Base-by-base conservation (phyloP, 352 stramenopile genomes). In the Pythium volutum region DNA sequence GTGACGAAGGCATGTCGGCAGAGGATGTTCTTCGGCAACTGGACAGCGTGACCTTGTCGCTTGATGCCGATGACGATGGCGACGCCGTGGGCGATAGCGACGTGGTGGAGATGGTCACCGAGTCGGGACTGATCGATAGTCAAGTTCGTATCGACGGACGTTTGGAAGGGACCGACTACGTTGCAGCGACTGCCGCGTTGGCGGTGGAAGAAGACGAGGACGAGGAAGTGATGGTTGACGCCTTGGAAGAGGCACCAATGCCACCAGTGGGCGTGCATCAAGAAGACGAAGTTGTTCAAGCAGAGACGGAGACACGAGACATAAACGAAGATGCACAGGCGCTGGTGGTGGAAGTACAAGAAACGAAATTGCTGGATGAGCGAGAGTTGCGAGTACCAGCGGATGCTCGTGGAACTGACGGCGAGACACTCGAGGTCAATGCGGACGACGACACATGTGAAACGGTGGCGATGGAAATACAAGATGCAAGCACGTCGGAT, bases 21-120 rank as follows among this genome's bases (percentile, higher is more conserved):
- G 62, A 69, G 27, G 49, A 63, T 16, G 33, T 60, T 10, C 41
- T 64, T 2, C 29, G 63, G 49, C 55, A 63, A 25, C 55, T 69
- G 12, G 54, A 69, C 26, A 46, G n/a, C 10, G 55, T 51, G 9
- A 69, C 62, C 31, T 55, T 63, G 54, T 54, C 42, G 22, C 52
- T 63, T 2, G 33, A 63, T 1, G 53, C 15, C 8, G 29, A 45
- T 39, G 39, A 12, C 5, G 49, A 31, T 5, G 18, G 16, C 16
- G 53, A 60, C 2, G 34, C 36, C 16, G 36, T n/a, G 8, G 34
- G 12, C 0, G 41, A 39, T 25, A 23, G 16, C n/a, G 52, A 38
- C 18, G 26, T 23, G 22, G 38, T 29, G 16, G 52, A 38, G 15
- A 12, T 50, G 7, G 6, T 48, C 27, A 8, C 4, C 16, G n/a